Percentiles rank a stretch among this genome's conserved stretches.
Evolutionary conservation across 495 filamentous ascomycete species (phyloP).

Genomic region (Apodospora peruviana): DNA sequence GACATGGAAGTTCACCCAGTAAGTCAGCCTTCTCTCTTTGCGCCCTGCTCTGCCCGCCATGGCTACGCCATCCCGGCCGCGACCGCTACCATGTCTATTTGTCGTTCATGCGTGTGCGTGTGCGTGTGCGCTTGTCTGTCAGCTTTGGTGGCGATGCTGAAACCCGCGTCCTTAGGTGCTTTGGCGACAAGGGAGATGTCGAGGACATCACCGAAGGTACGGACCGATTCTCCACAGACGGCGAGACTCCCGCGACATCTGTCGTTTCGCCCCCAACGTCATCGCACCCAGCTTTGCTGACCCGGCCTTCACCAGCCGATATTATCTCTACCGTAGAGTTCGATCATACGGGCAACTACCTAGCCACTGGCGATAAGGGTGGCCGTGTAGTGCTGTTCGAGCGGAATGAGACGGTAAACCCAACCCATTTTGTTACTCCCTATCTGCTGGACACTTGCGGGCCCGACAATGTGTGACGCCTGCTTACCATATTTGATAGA

Average conservation of each 20-base stretch:
- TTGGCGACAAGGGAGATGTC: conserved; percentile 98
- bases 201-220: conserved; percentile 99
- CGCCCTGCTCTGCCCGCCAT: neutral
- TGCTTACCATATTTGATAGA: conserved; percentile 49
- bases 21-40: conserved; percentile 35
- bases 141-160: neutral
- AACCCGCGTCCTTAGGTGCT: conserved; percentile 63
- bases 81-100: neutral
- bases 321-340: conserved; percentile 99
- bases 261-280: conserved; percentile 1
- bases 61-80: neutral
- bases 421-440: neutral
- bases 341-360: conserved; percentile 96
- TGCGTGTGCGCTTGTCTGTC: neutral
- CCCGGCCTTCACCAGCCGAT: conserved; percentile 59
- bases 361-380: conserved; percentile 97
- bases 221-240: conserved; percentile 9
- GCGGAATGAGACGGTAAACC: conserved; percentile 87
- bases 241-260: neutral
- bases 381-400: conserved; percentile 95
- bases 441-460: neutral
- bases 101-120: neutral
- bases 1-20: conserved; percentile 99
- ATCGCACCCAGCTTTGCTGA: conserved; percentile 18
- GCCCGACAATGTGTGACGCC: neutral